Evolutionary conservation across 1,284 basidiomycete species (phyloP), one percentile per base, ranked within the genome.

Genomic region (Cutaneotrichosporon sp.): DNA sequence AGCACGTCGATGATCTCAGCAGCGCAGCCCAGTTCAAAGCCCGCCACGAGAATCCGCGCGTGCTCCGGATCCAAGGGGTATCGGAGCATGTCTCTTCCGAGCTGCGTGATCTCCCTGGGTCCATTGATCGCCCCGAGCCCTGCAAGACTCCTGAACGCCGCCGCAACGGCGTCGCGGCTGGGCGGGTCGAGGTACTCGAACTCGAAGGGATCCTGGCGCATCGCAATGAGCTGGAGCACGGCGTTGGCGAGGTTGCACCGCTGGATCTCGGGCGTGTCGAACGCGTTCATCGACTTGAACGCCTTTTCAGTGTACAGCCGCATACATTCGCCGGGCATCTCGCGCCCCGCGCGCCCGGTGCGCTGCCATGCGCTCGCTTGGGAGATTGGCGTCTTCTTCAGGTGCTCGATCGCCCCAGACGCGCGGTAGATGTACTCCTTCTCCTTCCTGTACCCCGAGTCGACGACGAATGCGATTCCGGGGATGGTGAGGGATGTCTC

Each of bases 401-500:
- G 78, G n/a, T 88, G 86, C 73, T 94, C 90, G 62, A 97, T 88
- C 1, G 89, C 90, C 81, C 88, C 87, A 58, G 83, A 82, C 3
- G 85, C 59, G 32, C 84, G 78, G 37, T 84, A 82, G 37, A 90
- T 70, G 71, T 87, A 93, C 52, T 87, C 81, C 75, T 96, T 96
- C 74, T 97, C 92, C 74, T 99, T 99, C 65, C 87, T 90, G 72
- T 93, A 87, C 1, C 92, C 92, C 0, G 88, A 86, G 73, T 99
- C 94, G 44, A 99, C 86, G 7, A 99, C 94, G 70, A 90, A 97
- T 54, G 84, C 86, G 50, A 98, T 86, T 2, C 93, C 93, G 5
- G 93, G 91, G 64, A 99, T 96, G 4, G 94, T 98, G 71, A 99
- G 89, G 20, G 88, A 91, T 0, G 96, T 98, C 74, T 98, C 94